These are phyloP conservation scores for Ophiorrhiza pumila DNA, from an alignment of 257 asterid genomes.

Conservation along the genomic window DNA sequence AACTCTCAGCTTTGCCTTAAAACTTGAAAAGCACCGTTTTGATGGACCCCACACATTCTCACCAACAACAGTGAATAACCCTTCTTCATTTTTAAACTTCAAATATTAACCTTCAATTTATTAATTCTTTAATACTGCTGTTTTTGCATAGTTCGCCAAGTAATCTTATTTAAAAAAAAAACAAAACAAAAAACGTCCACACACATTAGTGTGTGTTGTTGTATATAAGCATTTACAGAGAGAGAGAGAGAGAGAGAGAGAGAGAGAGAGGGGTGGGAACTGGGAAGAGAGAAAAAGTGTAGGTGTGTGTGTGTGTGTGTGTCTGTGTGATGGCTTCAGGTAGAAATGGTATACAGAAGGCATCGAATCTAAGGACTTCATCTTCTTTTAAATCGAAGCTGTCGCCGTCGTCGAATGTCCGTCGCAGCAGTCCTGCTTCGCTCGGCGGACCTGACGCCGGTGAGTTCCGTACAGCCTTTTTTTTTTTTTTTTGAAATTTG, in stretches of 20 bases:
- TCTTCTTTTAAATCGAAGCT: constrained; percentile 83
- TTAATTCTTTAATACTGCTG: background rate
- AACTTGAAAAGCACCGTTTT: constrained; percentile 23
- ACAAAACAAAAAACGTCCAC: background rate
- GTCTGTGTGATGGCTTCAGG: constrained; percentile 55
- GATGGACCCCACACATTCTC: constrained; percentile 24
- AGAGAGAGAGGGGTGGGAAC: background rate
- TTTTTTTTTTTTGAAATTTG: constrained; percentile 1
- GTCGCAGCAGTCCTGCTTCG: constrained; percentile 62
- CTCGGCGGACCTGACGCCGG: constrained; percentile 60
- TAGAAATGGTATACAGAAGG: constrained; percentile 65
- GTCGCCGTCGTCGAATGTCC: constrained; percentile 54
- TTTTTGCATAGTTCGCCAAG: background rate
- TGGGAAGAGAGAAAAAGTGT: no score
- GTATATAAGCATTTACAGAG: constrained; percentile 9
- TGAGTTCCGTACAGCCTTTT: constrained; percentile 24
- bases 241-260: background rate
- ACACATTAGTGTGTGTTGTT: background rate
- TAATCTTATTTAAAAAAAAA: background rate
- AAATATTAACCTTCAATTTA: background rate
- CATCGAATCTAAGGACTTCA: constrained; percentile 60
- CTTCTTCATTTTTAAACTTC: constrained; percentile 14
- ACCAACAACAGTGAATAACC: background rate
- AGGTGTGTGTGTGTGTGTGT: no score
- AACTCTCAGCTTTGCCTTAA: constrained; percentile 22